Conservation (phyloP, 805 yeast genomes). For the Debaryomyces maramus region DNA sequence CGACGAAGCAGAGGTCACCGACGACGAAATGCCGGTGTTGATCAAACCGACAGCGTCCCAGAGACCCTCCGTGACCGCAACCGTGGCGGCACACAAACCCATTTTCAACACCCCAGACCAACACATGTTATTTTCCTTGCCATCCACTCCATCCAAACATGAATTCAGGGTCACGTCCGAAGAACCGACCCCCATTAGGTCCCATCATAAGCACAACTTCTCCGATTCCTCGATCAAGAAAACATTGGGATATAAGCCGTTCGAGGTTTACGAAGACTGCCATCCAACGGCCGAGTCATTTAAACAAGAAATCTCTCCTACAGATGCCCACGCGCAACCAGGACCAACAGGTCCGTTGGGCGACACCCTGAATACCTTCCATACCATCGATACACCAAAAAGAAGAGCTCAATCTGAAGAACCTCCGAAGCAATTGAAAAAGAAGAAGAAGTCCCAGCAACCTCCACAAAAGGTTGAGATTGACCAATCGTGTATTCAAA, state of each 20-base stretch:
- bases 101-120: conserved; percentile 4
- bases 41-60: conserved; percentile 1
- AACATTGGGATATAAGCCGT: not conserved
- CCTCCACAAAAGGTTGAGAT: conserved; percentile 22
- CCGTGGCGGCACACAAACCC: not conserved
- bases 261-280: conserved; percentile 2
- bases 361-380: conserved; percentile 26
- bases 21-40: conserved; percentile 40
- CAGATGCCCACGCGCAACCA: not conserved
- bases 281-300: not conserved
- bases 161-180: conserved; percentile 16
- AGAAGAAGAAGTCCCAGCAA: conserved; percentile 14
- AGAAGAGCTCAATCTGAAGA: conserved; percentile 37
- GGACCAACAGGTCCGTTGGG: conserved; percentile 16
- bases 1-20: conserved; percentile 44
- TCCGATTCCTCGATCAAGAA: not conserved
- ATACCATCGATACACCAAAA: conserved; percentile 17
- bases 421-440: conserved; percentile 22
- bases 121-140: not conserved
- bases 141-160: conserved; percentile 16
- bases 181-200: conserved; percentile 19
- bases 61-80: not conserved
- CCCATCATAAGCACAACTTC: not conserved
- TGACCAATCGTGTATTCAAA: conserved; percentile 5
- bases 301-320: not conserved